Evolutionary conservation across 805 yeast genomes (phyloP).

Genomic region (Candida berthetii): DNA sequence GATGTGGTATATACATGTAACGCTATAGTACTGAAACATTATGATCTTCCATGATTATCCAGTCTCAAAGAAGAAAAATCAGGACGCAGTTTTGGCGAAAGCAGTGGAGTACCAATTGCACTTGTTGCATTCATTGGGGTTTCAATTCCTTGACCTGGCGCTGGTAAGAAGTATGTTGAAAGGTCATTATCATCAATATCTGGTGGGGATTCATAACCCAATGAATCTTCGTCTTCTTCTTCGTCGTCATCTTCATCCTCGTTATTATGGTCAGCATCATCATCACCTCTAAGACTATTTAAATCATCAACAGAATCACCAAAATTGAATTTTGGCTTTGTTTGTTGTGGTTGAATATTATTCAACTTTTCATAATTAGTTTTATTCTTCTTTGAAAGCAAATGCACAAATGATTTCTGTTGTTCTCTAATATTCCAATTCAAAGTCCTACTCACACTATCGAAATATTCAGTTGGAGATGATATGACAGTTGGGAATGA

Average conservation of each 20-base stretch:
- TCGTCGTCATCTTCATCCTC: conserved; percentile 10
- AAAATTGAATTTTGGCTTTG: conserved; percentile 17
- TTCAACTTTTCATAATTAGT: conserved; percentile 29
- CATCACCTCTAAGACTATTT: background rate
- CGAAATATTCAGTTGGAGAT: conserved; percentile 71
- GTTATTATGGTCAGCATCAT: conserved; percentile 14
- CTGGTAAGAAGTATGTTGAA: conserved; percentile 18
- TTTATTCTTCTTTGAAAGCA: conserved; percentile 51
- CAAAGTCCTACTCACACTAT: conserved; percentile 76
- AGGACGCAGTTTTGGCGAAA: conserved; percentile 8
- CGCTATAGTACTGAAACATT: no score
- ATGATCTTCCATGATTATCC: background rate
- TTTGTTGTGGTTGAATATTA: background rate
- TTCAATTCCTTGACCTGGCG: conserved; percentile 18
- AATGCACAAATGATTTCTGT: conserved; percentile 73
- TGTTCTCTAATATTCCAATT: conserved; percentile 93
- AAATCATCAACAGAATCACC: conserved; percentile 1
- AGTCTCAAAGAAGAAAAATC: conserved; percentile 3
- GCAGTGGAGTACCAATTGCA: conserved; percentile 9
- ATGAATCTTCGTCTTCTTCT: conserved; percentile 4
- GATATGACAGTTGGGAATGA: conserved; percentile 92
- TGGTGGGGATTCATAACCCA: conserved; percentile 17
- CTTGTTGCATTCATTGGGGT: conserved; percentile 14
- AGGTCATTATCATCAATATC: conserved; percentile 21
- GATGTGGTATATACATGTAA: no score